Conservation (phyloP, 2,329 filamentous ascomycete species). For the Xylariaceae sp. region DNA sequence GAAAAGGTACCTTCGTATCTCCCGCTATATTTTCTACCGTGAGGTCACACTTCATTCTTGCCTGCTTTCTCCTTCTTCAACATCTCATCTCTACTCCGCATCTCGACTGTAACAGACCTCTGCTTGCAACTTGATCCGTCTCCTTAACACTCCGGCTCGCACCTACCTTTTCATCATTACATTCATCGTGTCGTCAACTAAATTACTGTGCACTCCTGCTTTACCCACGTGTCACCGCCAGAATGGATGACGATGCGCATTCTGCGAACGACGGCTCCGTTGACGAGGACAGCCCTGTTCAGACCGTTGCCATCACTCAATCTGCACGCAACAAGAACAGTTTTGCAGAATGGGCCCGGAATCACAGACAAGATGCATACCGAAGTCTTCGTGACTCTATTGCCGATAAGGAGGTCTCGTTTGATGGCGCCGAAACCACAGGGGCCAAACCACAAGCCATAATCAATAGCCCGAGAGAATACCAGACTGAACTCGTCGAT, state of each 20-base stretch:
- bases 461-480: conserved; percentile 76
- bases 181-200: background rate
- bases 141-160: too few species aligned
- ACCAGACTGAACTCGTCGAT: conserved; percentile 88
- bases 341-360: conserved; percentile 15
- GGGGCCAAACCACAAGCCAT: conserved; percentile 46
- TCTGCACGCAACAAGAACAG: conserved; percentile 10
- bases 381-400: background rate
- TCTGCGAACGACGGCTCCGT: conserved; percentile 12
- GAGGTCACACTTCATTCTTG: too few species aligned
- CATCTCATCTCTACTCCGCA: too few species aligned
- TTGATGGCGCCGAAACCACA: conserved; percentile 20
- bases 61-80: too few species aligned
- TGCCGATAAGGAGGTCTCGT: background rate
- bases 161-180: background rate
- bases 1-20: background rate
- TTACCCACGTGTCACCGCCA: background rate
- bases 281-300: background rate
- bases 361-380: conserved; percentile 12
- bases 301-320: background rate
- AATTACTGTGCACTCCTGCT: background rate
- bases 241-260: conserved; percentile 9
- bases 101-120: too few species aligned
- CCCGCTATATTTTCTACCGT: background rate
- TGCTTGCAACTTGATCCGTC: too few species aligned